phyloP scores from a whole-genome alignment of 495 filamentous ascomycete genomes.

The Schizothecium vesticola region DNA sequence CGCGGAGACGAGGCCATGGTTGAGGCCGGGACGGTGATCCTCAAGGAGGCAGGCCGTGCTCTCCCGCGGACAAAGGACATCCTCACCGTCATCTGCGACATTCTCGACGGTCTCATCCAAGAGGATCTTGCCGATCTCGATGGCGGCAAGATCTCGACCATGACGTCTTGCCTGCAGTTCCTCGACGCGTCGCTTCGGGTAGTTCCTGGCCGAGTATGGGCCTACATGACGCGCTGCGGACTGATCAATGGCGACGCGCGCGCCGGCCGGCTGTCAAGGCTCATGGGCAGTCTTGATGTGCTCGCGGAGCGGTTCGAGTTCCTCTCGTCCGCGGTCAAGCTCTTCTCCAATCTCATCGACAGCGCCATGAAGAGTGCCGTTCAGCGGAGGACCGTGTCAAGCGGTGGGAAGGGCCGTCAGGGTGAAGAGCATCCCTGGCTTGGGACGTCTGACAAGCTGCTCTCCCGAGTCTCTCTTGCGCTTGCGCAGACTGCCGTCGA shows the following conservation, averaged over 20 bases:
- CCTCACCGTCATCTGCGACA: conserved; percentile 71
- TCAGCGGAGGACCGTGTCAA: conserved; percentile 55
- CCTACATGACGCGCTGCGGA: conserved; percentile 72
- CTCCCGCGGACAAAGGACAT: conserved; percentile 71
- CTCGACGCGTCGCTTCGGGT: conserved; percentile 62
- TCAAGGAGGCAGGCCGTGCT: conserved; percentile 70
- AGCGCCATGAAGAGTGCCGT: conserved; percentile 69
- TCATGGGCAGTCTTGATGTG: conserved; percentile 72
- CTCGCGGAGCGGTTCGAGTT: conserved; percentile 70
- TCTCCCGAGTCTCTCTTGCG: conserved; percentile 64
- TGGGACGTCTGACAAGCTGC: conserved; percentile 69
- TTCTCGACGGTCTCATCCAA: conserved; percentile 72
- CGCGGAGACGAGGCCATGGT: conserved; percentile 19
- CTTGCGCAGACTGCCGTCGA: conserved; percentile 70
- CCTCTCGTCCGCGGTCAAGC: conserved; percentile 59
- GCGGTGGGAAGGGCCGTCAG: conserved; percentile 45
- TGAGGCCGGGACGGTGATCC: conserved; percentile 42
- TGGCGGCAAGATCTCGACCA: conserved; percentile 52
- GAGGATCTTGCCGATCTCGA: conserved; percentile 48
- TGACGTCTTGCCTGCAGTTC: conserved; percentile 74
- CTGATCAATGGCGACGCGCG: conserved; percentile 68
- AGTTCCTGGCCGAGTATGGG: conserved; percentile 81
- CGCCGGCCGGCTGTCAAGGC: conserved; percentile 64
- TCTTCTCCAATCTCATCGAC: conserved; percentile 72
- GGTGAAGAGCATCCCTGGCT: conserved; percentile 54